Evolutionary conservation across 441 rosid genomes (phyloP).

Genomic region (Omphalea diandra): DNA sequence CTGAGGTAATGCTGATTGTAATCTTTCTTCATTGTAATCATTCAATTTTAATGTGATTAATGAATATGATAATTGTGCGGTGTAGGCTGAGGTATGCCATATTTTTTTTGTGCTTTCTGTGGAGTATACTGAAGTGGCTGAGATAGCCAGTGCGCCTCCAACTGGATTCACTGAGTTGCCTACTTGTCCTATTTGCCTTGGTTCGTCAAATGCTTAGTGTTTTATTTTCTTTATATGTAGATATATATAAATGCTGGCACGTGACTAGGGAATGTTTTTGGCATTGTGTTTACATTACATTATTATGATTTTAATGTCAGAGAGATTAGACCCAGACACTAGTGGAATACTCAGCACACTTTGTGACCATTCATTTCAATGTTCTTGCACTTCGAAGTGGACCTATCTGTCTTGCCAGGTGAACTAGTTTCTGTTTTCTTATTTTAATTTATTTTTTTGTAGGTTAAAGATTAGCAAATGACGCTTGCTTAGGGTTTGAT

Average conservation of each 20-base stretch:
- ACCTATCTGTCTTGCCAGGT: slow-evolving; percentile 91
- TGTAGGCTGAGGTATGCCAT: slow-evolving; percentile 88
- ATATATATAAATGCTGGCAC: too few relatives aligned
- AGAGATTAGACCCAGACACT: slow-evolving; percentile 92
- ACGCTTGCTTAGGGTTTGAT: not conserved
- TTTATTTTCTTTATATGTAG: not conserved
- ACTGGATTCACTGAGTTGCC: slow-evolving; percentile 77
- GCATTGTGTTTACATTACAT: not conserved
- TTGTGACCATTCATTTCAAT: slow-evolving; percentile 95
- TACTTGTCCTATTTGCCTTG: slow-evolving; percentile 91
- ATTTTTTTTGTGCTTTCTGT: slow-evolving; percentile 60
- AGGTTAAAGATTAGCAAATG: not conserved
- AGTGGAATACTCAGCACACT: slow-evolving; percentile 81
- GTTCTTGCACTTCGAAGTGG: slow-evolving; percentile 93
- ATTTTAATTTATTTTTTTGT: not conserved
- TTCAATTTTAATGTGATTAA: not conserved
- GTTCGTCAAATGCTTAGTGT: slow-evolving; percentile 33
- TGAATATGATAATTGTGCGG: not conserved
- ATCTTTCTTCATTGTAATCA: not conserved
- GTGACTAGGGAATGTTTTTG: too few relatives aligned
- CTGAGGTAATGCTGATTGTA: slow-evolving; percentile 78
- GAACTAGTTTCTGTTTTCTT: slow-evolving; percentile 23
- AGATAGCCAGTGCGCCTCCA: slow-evolving; percentile 67
- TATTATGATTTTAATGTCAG: slow-evolving; percentile 35
- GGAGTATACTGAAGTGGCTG: slow-evolving; percentile 63